These are phyloP conservation scores for Aspergillus asperescens DNA, from an alignment of 495 filamentous ascomycete genomes.

Conservation along the genomic window DNA sequence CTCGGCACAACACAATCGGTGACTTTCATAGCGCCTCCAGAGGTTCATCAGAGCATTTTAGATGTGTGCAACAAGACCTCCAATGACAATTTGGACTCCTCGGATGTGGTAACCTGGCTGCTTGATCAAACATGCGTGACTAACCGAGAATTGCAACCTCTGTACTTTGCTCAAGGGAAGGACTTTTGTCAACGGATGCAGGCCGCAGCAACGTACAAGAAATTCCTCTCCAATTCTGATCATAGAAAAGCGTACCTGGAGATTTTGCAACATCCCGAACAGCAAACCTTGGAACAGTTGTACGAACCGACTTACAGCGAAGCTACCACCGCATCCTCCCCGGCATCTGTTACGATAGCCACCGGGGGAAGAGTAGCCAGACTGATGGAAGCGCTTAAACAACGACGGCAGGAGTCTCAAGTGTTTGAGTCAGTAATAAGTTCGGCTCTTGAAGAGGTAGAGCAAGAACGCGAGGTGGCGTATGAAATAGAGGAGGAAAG, in stretches of 20 bases:
- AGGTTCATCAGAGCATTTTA: conserved; percentile 44
- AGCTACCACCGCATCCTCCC: conserved; percentile 16
- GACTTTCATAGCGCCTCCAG: conserved; percentile 61
- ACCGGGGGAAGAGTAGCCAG: conserved; percentile 10
- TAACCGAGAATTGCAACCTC: conserved; percentile 49
- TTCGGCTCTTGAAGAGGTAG: conserved; percentile 48
- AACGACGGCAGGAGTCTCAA: conserved; percentile 3
- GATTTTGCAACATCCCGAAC: not conserved
- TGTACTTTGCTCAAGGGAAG: conserved; percentile 53
- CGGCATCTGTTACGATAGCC: conserved; percentile 3
- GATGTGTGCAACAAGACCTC: conserved; percentile 11
- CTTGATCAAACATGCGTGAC: conserved; percentile 55
- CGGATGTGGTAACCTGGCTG: conserved; percentile 55
- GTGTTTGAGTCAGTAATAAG: not conserved
- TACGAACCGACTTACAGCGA: conserved; percentile 32
- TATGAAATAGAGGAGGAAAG: conserved; percentile 31
- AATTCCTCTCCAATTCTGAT: conserved; percentile 23
- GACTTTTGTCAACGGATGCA: conserved; percentile 46
- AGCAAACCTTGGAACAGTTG: not conserved
- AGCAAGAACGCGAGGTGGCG: conserved; percentile 42
- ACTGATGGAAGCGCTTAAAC: conserved; percentile 17
- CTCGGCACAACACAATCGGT: conserved; percentile 49
- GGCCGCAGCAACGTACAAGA: conserved; percentile 20
- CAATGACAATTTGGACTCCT: conserved; percentile 24
- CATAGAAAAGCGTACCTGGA: conserved; percentile 12